Base-by-base conservation (phyloP, 1,139 yeast genomes). In the Debaryomyces sp. region DNA sequence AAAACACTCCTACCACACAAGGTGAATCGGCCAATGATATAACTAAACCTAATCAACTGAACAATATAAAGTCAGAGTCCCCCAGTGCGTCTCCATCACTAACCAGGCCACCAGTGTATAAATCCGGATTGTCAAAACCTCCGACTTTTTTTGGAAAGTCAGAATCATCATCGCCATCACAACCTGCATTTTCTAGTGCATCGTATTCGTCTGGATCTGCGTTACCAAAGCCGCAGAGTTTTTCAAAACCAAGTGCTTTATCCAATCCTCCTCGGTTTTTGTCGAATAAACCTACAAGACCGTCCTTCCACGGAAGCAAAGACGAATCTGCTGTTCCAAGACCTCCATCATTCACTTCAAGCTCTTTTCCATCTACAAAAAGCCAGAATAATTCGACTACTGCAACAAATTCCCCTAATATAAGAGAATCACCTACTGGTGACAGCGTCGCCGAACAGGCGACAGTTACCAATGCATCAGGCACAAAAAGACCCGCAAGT, bases 201-300 rank as follows among this genome's bases (percentile, higher is more conserved):
- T 33, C 48, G n/a, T 22, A 30, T 23, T 30, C 44, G 2, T n/a
- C 47, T 6, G 24, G 53, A 4, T 55, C 60, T 3, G 48, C 59
- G 0, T 51, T 57, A 23, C 56, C 55, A 33, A 56, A 57, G 41
- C 65, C 63, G 13, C 69, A 53, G 49, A 57, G 59, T n/a, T 61
- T 61, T 46, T 60, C 67, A 9, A 64, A 65, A 36, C 65, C 64
- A 17, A 58, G 59, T 29, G 44, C 56, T 29, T 57, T 68, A 39
- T 50, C 66, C 2, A 62, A 64, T 43, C 72, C 75, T 21, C 74
- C 75, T 12, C 72, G 65, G 47, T 70, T 69, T 47, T 51, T 67
- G n/a, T 62, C 74, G 9, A 68, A 63, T 41, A 70, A 69, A 50
- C 69, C 69, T 2, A 53, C 49, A 35, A 37, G 46, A 37, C 49